Percentiles rank a stretch among this genome's conserved stretches.
These are phyloP conservation scores for Starmerella cellae DNA, from an alignment of 805 yeast species.

Conservation along the genomic window DNA sequence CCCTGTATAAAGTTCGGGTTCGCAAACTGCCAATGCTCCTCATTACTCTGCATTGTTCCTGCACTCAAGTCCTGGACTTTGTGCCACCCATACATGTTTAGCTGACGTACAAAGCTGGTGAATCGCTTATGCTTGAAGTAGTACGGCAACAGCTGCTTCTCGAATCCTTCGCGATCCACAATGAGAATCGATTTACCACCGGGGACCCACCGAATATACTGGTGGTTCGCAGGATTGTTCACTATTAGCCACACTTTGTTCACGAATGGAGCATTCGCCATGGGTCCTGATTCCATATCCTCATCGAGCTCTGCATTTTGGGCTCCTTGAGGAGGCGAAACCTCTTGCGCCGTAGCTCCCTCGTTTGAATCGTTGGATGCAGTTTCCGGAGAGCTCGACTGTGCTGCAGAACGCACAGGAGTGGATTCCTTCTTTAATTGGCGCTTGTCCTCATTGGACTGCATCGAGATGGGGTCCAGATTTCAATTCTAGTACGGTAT, in stretches of 20 bases:
- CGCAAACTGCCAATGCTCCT: slow-evolving; percentile 81
- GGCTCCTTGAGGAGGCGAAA: too few relatives aligned
- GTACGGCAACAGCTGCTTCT: slow-evolving; percentile 70
- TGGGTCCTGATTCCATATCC: slow-evolving; percentile 24
- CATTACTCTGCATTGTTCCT: slow-evolving; percentile 41
- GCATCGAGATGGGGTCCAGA: too few relatives aligned
- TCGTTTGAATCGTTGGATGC: too few relatives aligned
- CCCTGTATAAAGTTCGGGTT: slow-evolving; percentile 67
- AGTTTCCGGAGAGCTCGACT: too few relatives aligned
- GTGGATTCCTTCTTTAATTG: background rate
- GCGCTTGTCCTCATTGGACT: background rate
- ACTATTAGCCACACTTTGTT: slow-evolving; percentile 93
- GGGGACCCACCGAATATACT: slow-evolving; percentile 68
- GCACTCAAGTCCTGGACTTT: slow-evolving; percentile 84
- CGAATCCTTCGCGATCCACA: slow-evolving; percentile 67
- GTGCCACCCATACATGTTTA: slow-evolving; percentile 99
- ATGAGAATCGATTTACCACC: slow-evolving; percentile 83
- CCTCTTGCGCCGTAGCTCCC: too few relatives aligned
- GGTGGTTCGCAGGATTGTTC: slow-evolving; percentile 57
- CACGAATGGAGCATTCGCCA: slow-evolving; percentile 56
- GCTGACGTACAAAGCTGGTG: slow-evolving; percentile 88
- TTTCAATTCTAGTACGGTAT: too few relatives aligned
- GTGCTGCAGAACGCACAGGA: too few relatives aligned
- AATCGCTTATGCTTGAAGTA: slow-evolving; percentile 93
- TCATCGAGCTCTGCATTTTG: background rate